Conservation (phyloP, 228 moss, liverwort and hornwort genomes). For the Sphagnum magellanicum region DNA sequence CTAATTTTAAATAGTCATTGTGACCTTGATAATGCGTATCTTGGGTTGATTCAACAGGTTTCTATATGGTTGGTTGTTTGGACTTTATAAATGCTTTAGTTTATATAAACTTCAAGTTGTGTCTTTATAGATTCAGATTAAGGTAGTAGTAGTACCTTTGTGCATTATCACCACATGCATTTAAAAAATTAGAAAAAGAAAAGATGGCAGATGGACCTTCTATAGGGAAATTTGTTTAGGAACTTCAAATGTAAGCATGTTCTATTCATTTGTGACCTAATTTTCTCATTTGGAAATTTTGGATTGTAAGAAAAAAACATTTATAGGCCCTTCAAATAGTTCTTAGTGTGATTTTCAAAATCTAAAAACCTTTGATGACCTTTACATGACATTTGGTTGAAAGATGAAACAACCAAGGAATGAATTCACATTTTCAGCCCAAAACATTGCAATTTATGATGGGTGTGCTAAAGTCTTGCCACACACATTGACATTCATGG, state of each 20-base stretch:
- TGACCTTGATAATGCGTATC: no score
- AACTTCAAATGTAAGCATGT: slow-evolving; percentile 42
- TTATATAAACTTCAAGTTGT: no score
- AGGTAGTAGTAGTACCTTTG: no score
- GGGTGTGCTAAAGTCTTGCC: no score
- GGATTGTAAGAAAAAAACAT: not conserved
- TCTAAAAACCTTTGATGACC: no score
- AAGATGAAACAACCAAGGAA: no score
- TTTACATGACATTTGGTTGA: no score
- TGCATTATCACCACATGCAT: not conserved
- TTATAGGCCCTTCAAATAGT: slow-evolving; percentile 1
- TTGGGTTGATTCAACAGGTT: not conserved
- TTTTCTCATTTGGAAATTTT: no score
- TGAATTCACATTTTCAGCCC: not conserved
- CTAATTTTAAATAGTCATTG: slow-evolving; percentile 38
- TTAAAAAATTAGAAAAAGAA: not conserved
- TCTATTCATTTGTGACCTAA: not conserved
- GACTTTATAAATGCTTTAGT: not conserved
- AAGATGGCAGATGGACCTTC: slow-evolving; percentile 22
- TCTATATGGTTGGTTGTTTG: not conserved
- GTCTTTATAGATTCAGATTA: no score
- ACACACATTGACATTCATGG: no score
- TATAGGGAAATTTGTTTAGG: slow-evolving; percentile 43
- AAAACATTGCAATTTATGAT: no score
- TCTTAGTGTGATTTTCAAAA: not conserved